These are phyloP conservation scores for Claviceps citrina DNA, from an alignment of 2,329 filamentous ascomycete species.

Conservation along the genomic window DNA sequence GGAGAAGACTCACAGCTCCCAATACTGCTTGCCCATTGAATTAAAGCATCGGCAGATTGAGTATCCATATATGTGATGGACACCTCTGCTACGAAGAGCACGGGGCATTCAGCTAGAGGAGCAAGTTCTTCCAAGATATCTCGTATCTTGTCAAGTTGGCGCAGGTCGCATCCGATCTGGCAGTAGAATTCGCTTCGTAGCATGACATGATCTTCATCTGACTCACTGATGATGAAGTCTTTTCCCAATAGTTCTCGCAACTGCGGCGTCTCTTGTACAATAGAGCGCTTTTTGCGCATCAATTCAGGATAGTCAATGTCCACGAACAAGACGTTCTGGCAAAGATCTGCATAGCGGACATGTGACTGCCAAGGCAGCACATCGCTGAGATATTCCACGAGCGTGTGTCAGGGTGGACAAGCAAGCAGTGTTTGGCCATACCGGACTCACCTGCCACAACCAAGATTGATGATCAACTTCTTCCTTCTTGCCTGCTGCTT, in stretches of 20 bases:
- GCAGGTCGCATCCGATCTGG: conserved; percentile 69
- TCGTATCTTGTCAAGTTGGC: conserved; percentile 47
- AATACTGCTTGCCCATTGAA: conserved; percentile 61
- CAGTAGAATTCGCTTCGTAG: conserved; percentile 56
- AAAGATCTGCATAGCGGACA: conserved; percentile 44
- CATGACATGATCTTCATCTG: conserved; percentile 32
- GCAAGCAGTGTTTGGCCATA: neutral
- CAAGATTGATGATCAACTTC: conserved; percentile 70
- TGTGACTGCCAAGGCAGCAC: conserved; percentile 75
- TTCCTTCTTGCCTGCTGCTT: conserved; percentile 30
- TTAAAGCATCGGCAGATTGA: conserved; percentile 53
- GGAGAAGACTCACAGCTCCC: conserved; percentile 40
- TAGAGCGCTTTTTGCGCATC: conserved; percentile 55
- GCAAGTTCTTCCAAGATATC: conserved; percentile 42
- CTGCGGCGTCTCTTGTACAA: conserved; percentile 48
- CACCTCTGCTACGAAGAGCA: conserved; percentile 79
- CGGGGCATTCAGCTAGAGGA: conserved; percentile 39
- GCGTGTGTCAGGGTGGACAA: neutral
- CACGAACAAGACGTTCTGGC: conserved; percentile 50
- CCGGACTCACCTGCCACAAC: conserved; percentile 68
- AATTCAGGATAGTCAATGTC: conserved; percentile 78
- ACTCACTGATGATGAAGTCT: conserved; percentile 19
- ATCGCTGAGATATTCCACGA: conserved; percentile 40
- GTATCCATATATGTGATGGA: conserved; percentile 83
- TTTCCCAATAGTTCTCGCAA: conserved; percentile 27